These are phyloP conservation scores for Hypericum androsaemum DNA, from an alignment of 345 rosid genomes.

Conservation along the genomic window DNA sequence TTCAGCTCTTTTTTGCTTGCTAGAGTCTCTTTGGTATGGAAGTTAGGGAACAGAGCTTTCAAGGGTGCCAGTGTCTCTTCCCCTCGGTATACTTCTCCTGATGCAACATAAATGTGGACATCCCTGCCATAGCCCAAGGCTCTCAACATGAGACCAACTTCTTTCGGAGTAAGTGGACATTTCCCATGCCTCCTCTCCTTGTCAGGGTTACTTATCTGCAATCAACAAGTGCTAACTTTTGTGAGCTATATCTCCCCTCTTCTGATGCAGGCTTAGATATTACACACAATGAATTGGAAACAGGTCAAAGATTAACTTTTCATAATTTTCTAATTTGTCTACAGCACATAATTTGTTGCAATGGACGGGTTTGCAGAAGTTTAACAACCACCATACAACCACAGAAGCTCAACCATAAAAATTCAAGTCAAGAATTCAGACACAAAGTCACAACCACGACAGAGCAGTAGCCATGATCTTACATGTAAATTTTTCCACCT, in stretches of 20 bases:
- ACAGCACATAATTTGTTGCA: too few species aligned
- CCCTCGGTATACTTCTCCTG: slow-evolving; percentile 92
- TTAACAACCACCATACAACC: background rate
- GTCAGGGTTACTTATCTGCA: slow-evolving; percentile 66
- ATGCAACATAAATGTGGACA: slow-evolving; percentile 90
- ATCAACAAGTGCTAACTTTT: slow-evolving; percentile 10
- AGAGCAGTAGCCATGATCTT: slow-evolving; percentile 18
- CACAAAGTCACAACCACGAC: too few species aligned
- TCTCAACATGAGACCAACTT: slow-evolving; percentile 93
- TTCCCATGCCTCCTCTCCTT: slow-evolving; percentile 93
- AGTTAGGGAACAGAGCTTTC: slow-evolving; percentile 79
- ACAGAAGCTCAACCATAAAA: background rate
- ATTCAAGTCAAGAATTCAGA: too few species aligned
- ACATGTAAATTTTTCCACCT: slow-evolving; percentile 99
- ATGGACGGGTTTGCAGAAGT: too few species aligned
- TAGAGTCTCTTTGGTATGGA: slow-evolving; percentile 72
- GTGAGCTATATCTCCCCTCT: background rate
- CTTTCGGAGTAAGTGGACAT: slow-evolving; percentile 95
- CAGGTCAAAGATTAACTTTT: too few species aligned
- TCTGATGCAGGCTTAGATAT: background rate
- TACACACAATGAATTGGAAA: too few species aligned
- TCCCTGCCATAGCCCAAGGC: slow-evolving; percentile 89
- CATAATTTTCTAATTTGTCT: too few species aligned
- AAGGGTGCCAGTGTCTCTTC: slow-evolving; percentile 74
- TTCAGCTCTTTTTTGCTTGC: slow-evolving; percentile 69